phyloP scores from a whole-genome alignment of 306 rosid species.

The Lathyrus aphaca region DNA sequence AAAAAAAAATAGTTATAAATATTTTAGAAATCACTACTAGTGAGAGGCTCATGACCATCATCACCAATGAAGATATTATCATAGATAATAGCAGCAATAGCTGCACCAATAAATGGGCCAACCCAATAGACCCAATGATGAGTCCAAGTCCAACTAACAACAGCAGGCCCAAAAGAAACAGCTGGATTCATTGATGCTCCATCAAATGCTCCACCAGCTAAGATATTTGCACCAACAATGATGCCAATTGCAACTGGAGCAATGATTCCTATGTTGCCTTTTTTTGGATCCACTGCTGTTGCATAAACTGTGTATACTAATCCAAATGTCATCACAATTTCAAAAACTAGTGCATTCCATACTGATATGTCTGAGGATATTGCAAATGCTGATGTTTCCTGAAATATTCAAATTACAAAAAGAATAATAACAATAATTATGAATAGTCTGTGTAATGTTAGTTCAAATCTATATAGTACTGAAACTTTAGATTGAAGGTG shows the following conservation, averaged over 20 bases:
- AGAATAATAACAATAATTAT: neutral
- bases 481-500: too few relatives aligned
- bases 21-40: conserved; percentile 48
- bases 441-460: neutral
- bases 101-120: conserved; percentile 68
- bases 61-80: conserved; percentile 67
- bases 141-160: conserved; percentile 67
- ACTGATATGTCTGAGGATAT: conserved; percentile 58
- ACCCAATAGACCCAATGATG: conserved; percentile 84
- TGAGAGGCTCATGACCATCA: conserved; percentile 53
- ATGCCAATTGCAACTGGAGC: conserved; percentile 86
- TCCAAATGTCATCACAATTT: conserved; percentile 81
- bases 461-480: neutral
- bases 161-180: conserved; percentile 76
- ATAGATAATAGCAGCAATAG: conserved; percentile 68
- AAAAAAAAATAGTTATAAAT: too few relatives aligned
- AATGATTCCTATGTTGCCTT: conserved; percentile 60
- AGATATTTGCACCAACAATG: conserved; percentile 84
- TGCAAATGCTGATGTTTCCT: conserved; percentile 66
- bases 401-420: conserved; percentile 30
- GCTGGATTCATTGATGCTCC: conserved; percentile 95
- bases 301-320: conserved; percentile 84
- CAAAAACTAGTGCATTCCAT: conserved; percentile 71
- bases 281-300: conserved; percentile 78
- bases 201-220: conserved; percentile 82